Conservation (phyloP, 1,284 basidiomycete species). For the Golubevia sp. region DNA sequence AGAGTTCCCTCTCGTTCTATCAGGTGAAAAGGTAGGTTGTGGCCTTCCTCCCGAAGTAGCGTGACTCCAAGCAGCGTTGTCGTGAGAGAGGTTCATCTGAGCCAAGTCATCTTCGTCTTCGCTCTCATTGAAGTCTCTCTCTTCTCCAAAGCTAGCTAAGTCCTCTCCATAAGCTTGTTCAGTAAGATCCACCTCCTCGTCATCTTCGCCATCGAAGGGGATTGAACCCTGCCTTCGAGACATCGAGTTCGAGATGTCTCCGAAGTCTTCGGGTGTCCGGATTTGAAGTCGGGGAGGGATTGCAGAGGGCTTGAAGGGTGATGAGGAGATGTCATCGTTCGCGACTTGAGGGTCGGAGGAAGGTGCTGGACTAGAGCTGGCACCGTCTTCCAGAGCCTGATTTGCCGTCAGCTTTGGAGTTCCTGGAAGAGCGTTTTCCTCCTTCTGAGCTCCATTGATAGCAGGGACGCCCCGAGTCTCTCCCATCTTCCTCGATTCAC, state of each 20-base stretch:
- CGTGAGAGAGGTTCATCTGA: constrained; percentile 42
- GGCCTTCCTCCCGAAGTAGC: background rate
- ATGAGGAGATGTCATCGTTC: constrained; percentile 5
- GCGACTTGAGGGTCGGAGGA: constrained; percentile 4
- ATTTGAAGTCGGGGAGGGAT: constrained; percentile 1
- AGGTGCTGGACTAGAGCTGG: background rate
- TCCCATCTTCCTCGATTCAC: constrained; percentile 8
- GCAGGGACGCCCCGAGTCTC: constrained; percentile 1
- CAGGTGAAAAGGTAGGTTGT: constrained; percentile 5
- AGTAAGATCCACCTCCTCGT: constrained; percentile 52
- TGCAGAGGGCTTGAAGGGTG: constrained; percentile 29
- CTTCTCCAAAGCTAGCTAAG: constrained; percentile 44
- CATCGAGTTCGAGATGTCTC: background rate
- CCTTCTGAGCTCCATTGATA: constrained; percentile 6
- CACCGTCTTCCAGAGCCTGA: constrained; percentile 6
- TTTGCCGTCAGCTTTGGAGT: constrained; percentile 1
- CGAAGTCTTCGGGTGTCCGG: background rate
- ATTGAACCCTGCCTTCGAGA: too few species aligned
- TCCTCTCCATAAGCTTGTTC: constrained; percentile 57
- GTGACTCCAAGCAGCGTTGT: constrained; percentile 43
- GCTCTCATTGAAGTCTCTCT: constrained; percentile 19
- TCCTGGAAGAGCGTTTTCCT: background rate
- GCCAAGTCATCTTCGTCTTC: constrained; percentile 37
- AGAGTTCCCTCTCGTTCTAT: background rate
- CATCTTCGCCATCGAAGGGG: constrained; percentile 5